Evolutionary conservation across 1,284 basidiomycete genomes (phyloP).

Genomic region (Gymnopus androsaceus): DNA sequence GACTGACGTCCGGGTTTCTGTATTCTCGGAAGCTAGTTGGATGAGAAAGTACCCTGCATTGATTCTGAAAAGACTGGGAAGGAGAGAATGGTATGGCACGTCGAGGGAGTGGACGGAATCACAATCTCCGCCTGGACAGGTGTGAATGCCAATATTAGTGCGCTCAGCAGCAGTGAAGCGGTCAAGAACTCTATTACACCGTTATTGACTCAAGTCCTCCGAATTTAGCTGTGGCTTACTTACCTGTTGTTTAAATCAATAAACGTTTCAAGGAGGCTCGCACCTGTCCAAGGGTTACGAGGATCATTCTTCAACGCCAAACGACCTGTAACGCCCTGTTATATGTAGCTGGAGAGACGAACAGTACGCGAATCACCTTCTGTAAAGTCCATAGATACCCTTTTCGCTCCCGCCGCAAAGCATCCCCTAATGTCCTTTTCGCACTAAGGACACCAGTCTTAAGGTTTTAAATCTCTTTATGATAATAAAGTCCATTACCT

Average conservation of each 20-base stretch:
- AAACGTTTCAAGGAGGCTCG: constrained; percentile 7
- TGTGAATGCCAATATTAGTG: constrained; percentile 11
- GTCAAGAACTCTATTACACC: background rate
- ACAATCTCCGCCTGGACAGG: constrained; percentile 12
- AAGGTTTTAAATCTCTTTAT: background rate
- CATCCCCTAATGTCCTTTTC: constrained; percentile 11
- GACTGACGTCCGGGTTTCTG: background rate
- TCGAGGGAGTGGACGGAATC: constrained; percentile 10
- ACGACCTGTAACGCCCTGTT: background rate
- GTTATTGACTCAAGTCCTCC: background rate
- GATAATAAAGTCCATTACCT: background rate
- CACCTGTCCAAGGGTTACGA: constrained; percentile 9
- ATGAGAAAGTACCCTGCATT: constrained; percentile 14
- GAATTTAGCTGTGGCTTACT: background rate
- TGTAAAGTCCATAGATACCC: constrained; percentile 11
- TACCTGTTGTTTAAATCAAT: constrained; percentile 8
- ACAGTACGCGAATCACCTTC: background rate
- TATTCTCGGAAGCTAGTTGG: constrained; percentile 4
- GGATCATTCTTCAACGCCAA: constrained; percentile 10
- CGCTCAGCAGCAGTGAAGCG: constrained; percentile 8
- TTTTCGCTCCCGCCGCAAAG: constrained; percentile 9
- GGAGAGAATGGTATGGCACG: constrained; percentile 8
- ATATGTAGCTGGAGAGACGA: background rate
- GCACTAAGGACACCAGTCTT: constrained; percentile 2
- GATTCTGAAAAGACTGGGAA: constrained; percentile 4